phyloP scores from a whole-genome alignment of 164 flowering plant genomes.

The Litsea cubeba region DNA sequence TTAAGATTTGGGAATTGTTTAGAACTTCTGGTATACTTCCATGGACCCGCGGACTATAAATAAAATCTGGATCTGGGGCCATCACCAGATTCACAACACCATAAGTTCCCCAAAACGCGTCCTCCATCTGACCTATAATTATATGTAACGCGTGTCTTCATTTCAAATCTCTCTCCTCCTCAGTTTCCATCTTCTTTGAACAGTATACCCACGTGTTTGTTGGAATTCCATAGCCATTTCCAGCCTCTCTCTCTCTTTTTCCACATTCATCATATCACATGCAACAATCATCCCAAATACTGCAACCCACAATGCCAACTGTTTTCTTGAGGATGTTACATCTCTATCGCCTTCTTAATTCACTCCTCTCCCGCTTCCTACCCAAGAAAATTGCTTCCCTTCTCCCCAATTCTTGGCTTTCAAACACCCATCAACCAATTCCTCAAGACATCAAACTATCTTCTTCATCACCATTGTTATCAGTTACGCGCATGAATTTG shows the following conservation, averaged over 20 bases:
- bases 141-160: neutral
- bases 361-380: neutral
- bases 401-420: neutral
- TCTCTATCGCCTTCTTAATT: conserved; percentile 6
- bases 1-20: too few species aligned
- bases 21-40: too few species aligned
- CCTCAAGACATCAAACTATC: neutral
- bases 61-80: too few species aligned
- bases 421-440: neutral
- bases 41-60: neutral
- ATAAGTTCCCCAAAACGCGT: neutral
- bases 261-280: neutral
- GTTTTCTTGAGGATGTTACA: neutral
- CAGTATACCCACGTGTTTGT: too few species aligned
- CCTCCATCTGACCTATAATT: neutral
- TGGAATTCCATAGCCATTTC: neutral
- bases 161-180: too few species aligned
- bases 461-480: neutral
- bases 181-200: too few species aligned
- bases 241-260: neutral
- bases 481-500: conserved; percentile 1
- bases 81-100: neutral
- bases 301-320: conserved; percentile 1
- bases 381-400: conserved; percentile 2
- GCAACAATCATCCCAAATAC: neutral